Evolutionary conservation across 176 grass and related monocot species (phyloP).

Genomic region (Carex littledalei): DNA sequence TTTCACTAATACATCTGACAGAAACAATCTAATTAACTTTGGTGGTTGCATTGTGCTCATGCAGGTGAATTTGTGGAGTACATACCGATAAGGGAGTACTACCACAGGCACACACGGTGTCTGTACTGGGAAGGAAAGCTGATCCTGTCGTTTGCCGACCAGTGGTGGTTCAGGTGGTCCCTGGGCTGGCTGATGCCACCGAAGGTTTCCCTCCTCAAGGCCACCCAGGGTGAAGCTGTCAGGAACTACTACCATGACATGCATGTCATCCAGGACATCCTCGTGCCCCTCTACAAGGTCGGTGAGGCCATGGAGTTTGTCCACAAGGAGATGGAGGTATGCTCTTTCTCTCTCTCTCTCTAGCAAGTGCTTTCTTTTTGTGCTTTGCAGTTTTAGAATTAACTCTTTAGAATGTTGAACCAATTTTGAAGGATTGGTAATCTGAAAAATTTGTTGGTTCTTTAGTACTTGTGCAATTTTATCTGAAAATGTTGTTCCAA

Average conservation of each 20-base stretch:
- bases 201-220: conserved; percentile 93
- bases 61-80: conserved; percentile 84
- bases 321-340: conserved; percentile 82
- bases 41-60: not conserved
- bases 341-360: not conserved
- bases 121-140: conserved; percentile 98
- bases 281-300: conserved; percentile 89
- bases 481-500: no score
- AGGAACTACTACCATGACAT: conserved; percentile 96
- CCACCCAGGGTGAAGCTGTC: conserved; percentile 80
- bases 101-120: conserved; percentile 88
- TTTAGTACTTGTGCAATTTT: not conserved
- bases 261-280: conserved; percentile 94
- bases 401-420: not conserved
- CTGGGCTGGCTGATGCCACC: conserved; percentile 94
- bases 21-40: not conserved
- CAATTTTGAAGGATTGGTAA: not conserved
- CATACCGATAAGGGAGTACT: conserved; percentile 86
- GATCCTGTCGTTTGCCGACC: conserved; percentile 82
- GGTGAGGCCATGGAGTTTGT: conserved; percentile 82
- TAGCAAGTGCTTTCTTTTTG: not conserved
- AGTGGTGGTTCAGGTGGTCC: conserved; percentile 92
- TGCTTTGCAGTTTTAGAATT: not conserved
- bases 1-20: not conserved
- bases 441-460: not conserved